phyloP scores from a whole-genome alignment of 495 filamentous ascomycete species.

The Neurospora pannonica region DNA sequence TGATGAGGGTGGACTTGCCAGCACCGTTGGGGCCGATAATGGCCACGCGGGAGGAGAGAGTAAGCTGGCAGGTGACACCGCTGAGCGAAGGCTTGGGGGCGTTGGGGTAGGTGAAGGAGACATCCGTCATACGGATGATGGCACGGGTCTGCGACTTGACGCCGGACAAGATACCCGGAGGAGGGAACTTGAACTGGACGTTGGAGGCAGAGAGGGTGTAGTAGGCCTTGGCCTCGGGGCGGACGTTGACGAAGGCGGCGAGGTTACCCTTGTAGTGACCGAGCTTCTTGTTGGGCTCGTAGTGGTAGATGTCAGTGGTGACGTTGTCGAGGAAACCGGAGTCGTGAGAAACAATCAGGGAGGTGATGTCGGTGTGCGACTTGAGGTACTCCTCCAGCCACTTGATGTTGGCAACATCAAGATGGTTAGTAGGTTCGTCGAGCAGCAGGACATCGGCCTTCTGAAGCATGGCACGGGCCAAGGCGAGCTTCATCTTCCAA shows the following conservation, averaged over 20 bases:
- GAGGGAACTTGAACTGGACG: constrained; percentile 95
- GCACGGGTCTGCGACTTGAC: constrained; percentile 90
- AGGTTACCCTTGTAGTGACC: constrained; percentile 92
- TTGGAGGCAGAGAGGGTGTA: constrained; percentile 89
- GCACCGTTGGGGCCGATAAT: constrained; percentile 98
- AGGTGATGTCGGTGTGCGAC: constrained; percentile 91
- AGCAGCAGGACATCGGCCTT: constrained; percentile 90
- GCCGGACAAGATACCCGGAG: constrained; percentile 86
- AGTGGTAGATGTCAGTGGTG: constrained; percentile 98
- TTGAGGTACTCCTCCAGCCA: constrained; percentile 96
- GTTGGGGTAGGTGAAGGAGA: constrained; percentile 82
- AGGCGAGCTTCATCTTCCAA: constrained; percentile 99
- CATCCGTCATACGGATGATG: constrained; percentile 90
- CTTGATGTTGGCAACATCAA: constrained; percentile 91
- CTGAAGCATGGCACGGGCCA: constrained; percentile 94
- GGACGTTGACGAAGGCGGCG: constrained; percentile 79
- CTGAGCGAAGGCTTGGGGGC: constrained; percentile 75
- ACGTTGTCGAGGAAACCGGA: constrained; percentile 94
- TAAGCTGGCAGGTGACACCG: constrained; percentile 76
- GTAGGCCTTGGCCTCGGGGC: constrained; percentile 96
- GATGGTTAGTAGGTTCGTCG: constrained; percentile 98
- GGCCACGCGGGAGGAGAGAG: constrained; percentile 84
- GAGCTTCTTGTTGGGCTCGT: constrained; percentile 90
- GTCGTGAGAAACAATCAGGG: constrained; percentile 96
- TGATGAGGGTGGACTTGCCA: constrained; percentile 97